Conservation (phyloP, 2,329 filamentous ascomycete species). For the Stemphylium lycopersici region DNA sequence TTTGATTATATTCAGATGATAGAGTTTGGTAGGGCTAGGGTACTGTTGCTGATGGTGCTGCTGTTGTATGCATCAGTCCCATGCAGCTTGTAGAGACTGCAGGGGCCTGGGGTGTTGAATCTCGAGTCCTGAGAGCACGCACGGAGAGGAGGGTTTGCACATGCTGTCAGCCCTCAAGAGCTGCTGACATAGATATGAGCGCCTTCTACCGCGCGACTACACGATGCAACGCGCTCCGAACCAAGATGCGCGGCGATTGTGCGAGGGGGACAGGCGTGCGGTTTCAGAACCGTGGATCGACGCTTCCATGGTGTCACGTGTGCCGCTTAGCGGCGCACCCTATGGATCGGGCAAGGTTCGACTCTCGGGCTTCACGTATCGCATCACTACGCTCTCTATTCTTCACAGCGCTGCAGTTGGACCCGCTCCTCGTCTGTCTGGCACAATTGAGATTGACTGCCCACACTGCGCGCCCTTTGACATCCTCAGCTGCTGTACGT, state of each 20-base stretch:
- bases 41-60: not conserved
- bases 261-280: conserved; percentile 5
- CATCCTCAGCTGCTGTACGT: conserved; percentile 35
- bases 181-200: no score
- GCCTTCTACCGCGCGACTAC: no score
- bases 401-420: conserved; percentile 43
- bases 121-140: not conserved
- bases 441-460: conserved; percentile 43
- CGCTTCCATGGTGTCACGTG: conserved; percentile 25
- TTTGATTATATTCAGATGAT: no score
- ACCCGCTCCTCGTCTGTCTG: conserved; percentile 23
- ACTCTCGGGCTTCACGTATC: conserved; percentile 26
- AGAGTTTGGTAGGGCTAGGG: not conserved
- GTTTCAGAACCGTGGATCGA: conserved; percentile 16
- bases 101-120: not conserved
- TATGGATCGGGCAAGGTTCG: conserved; percentile 17
- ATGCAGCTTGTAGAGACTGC: not conserved
- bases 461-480: conserved; percentile 30
- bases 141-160: not conserved
- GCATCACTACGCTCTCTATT: conserved; percentile 49
- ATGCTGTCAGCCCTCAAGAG: not conserved
- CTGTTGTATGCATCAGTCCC: not conserved
- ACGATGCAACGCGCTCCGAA: not conserved
- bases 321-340: conserved; percentile 13
- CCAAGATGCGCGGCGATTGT: conserved; percentile 1